Evolutionary conservation across 768 basidiomycete species (phyloP), one percentile per base, ranked within the genome.

Genomic region (Vararia minispora): DNA sequence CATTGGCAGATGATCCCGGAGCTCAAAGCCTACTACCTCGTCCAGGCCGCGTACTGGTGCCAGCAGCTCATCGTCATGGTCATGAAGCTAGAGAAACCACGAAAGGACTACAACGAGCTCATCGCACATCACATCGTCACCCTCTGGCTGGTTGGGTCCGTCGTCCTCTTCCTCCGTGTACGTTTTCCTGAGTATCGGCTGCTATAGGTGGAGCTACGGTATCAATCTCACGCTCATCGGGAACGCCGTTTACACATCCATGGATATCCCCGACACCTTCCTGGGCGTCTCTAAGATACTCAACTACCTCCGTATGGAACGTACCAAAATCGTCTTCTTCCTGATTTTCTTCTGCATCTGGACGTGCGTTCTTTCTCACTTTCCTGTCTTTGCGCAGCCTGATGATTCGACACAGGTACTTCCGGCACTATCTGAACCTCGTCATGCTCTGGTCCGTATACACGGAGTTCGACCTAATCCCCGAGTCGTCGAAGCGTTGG

Each of bases 201-300:
- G 39, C 11, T 17, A 20, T 52, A 89, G 87, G 26, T 88, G 88
- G 86, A 89, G 86, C 48, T 87, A 89, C 52, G 48, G 79, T 23
- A 44, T 78, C 47, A 91, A 88, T 59, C 29, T 89, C 37, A 97
- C 91, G 0, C 59, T 73, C 36, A 91, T 98, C 29, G 95, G 95
- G 8, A 84, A 86, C 46, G 82, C 90, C 5, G 74, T 99, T 21
- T 98, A 81, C 51, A 70, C 92, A 62, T 95, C 90, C 56, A 98
- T 98, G 95, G 95, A 99, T 62, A 68, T 92, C 14, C 89, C 92
- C 0, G 95, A 99, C 54, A 61, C 76, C 24, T 86, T 83, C 58
- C 67, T 99, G 10, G 90, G 87, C 10, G 82, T 89, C 37, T 79
- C 85, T 13, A 98, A 98, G 62, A 56, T 90, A 10, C 53, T 91